These are phyloP conservation scores for Phytophthora vignae DNA, from an alignment of 352 stramenopile species.

Conservation along the genomic window DNA sequence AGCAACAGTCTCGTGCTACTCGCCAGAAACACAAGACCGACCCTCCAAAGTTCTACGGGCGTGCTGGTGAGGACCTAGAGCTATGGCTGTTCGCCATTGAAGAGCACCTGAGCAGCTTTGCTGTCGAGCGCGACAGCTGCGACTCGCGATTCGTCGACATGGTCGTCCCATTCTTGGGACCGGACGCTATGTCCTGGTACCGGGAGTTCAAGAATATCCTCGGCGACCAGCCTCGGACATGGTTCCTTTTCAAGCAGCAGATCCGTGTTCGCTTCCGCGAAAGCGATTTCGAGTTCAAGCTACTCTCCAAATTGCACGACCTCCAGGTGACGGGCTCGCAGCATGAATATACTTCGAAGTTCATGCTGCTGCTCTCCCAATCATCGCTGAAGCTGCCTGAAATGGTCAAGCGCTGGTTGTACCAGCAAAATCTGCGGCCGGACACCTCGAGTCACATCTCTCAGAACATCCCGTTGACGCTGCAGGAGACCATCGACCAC, in stretches of 20 bases:
- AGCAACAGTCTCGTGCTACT: constrained; percentile 8
- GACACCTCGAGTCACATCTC: too few species aligned
- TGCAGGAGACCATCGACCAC: too few species aligned
- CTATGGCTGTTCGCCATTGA: not conserved
- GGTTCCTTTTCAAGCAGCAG: not conserved
- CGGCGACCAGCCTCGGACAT: not conserved
- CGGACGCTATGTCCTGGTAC: too few species aligned
- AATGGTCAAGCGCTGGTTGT: too few species aligned
- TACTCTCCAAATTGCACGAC: not conserved
- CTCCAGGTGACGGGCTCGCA: not conserved
- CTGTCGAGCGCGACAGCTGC: too few species aligned
- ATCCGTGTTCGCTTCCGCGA: not conserved
- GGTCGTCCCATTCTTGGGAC: too few species aligned
- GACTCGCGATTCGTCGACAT: too few species aligned
- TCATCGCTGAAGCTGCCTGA: too few species aligned
- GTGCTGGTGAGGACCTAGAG: not conserved
- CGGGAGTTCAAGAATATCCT: too few species aligned
- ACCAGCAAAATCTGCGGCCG: too few species aligned
- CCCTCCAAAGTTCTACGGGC: not conserved
- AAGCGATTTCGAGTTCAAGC: not conserved
- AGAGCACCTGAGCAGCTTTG: constrained; percentile 4
- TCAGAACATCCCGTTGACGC: too few species aligned
- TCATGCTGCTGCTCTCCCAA: constrained; percentile 1
- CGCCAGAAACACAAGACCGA: not conserved
- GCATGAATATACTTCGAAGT: not conserved